A percentile compares a stretch with the other conserved stretches of the same genome.
Evolutionary conservation across 2,329 filamentous ascomycete genomes (phyloP).

Genomic region (Beauveria sp.): DNA sequence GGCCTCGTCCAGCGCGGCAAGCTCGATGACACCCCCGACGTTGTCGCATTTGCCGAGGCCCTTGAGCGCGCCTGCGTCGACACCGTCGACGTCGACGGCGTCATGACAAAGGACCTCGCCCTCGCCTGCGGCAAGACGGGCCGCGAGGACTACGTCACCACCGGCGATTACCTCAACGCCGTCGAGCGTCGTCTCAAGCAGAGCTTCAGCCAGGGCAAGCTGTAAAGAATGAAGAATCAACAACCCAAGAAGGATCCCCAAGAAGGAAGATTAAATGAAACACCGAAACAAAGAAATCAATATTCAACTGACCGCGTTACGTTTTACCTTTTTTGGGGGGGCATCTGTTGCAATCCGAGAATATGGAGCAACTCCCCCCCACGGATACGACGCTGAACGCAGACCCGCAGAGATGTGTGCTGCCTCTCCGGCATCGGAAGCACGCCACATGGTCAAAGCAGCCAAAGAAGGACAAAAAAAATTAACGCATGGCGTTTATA

Average conservation of each 20-base stretch:
- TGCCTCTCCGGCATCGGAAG: conserved; percentile 5
- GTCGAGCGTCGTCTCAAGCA: conserved; percentile 85
- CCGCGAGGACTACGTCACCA: conserved; percentile 82
- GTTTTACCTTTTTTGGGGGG: neutral
- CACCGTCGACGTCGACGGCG: conserved; percentile 84
- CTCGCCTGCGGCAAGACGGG: conserved; percentile 84
- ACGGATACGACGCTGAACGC: neutral
- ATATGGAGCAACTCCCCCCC: neutral
- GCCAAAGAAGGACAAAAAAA: neutral
- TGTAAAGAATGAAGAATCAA: conserved; percentile 37
- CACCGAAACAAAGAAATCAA: neutral
- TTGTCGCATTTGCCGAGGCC: conserved; percentile 83
- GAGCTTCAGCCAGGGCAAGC: conserved; percentile 63
- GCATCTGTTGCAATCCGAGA: neutral
- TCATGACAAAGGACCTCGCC: conserved; percentile 99
- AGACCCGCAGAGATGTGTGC: neutral
- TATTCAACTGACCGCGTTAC: neutral
- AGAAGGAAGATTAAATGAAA: no score
- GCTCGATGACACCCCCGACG: conserved; percentile 85
- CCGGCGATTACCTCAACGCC: conserved; percentile 81
- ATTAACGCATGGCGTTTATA: neutral
- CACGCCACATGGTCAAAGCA: neutral
- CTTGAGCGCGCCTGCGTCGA: conserved; percentile 92
- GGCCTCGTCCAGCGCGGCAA: conserved; percentile 88
- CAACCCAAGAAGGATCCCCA: neutral